phyloP scores from a whole-genome alignment of 129 eudicot species.

The Centaurea solstitialis region DNA sequence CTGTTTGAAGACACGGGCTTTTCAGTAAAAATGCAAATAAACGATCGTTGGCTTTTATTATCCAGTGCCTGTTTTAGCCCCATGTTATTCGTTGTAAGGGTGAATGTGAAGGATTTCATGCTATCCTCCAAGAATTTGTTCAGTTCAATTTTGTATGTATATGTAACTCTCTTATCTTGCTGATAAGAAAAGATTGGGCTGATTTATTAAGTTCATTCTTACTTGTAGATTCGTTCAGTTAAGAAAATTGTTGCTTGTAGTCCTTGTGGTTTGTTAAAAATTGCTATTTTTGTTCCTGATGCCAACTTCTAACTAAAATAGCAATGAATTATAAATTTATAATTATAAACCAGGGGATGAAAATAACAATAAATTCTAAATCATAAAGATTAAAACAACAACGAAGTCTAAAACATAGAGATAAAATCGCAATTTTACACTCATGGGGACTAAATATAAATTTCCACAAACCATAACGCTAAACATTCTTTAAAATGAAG shows the following conservation, averaged over 20 bases:
- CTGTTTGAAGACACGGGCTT: conserved; percentile 18
- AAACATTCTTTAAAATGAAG: too few species aligned
- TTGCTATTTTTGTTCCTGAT: too few species aligned
- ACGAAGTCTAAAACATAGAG: too few species aligned
- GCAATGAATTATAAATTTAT: too few species aligned
- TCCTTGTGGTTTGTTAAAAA: too few species aligned
- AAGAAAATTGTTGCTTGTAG: neutral
- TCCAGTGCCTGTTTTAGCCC: neutral
- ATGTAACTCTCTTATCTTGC: conserved; percentile 16
- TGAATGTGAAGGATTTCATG: neutral
- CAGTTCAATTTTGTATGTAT: conserved; percentile 11
- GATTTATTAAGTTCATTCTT: neutral
- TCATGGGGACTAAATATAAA: too few species aligned
- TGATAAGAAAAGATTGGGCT: conserved; percentile 11
- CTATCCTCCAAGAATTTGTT: conserved; percentile 2
- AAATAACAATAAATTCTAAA: too few species aligned
- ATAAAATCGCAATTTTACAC: too few species aligned
- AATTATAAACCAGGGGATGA: too few species aligned
- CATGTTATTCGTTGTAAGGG: neutral
- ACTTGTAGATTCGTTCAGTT: conserved; percentile 14
- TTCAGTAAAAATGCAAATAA: neutral
- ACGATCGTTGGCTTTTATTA: conserved; percentile 1
- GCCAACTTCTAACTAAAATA: too few species aligned
- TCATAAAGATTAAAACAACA: too few species aligned
- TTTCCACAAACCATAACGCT: too few species aligned